Percentiles rank a stretch among this genome's conserved stretches.
These are phyloP conservation scores for Tetracladium marchalianum DNA, from an alignment of 495 filamentous ascomycete genomes.

Conservation along the genomic window DNA sequence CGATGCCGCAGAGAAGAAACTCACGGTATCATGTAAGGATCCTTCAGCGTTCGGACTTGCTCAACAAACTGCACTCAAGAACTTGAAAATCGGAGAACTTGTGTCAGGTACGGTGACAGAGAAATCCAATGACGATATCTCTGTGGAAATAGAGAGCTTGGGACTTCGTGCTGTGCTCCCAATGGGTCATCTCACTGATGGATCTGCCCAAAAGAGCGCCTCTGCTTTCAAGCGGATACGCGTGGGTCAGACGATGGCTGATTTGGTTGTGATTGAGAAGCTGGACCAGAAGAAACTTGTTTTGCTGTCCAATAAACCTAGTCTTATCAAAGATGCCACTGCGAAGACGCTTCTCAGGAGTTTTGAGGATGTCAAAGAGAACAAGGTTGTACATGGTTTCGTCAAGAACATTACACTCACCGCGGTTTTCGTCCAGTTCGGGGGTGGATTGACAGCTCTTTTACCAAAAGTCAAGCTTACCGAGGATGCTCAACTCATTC, in stretches of 20 bases:
- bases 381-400: slow-evolving; percentile 65
- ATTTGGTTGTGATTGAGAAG: slow-evolving; percentile 79
- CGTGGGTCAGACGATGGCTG: slow-evolving; percentile 67
- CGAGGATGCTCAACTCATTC: slow-evolving; percentile 50
- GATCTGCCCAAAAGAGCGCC: slow-evolving; percentile 59
- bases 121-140: slow-evolving; percentile 70
- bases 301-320: slow-evolving; percentile 68
- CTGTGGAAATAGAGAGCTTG: slow-evolving; percentile 61
- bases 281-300: slow-evolving; percentile 62
- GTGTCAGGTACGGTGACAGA: slow-evolving; percentile 73
- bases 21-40: slow-evolving; percentile 91
- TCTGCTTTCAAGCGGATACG: slow-evolving; percentile 68
- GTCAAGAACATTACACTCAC: slow-evolving; percentile 70
- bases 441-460: slow-evolving; percentile 64
- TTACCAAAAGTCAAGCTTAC: slow-evolving; percentile 67
- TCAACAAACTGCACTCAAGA: slow-evolving; percentile 64
- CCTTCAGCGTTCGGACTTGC: slow-evolving; percentile 62
- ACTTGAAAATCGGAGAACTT: slow-evolving; percentile 56
- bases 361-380: slow-evolving; percentile 62
- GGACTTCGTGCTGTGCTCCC: slow-evolving; percentile 67
- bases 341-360: slow-evolving; percentile 50
- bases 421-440: slow-evolving; percentile 75
- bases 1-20: slow-evolving; percentile 54
- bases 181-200: slow-evolving; percentile 73
- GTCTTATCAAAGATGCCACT: slow-evolving; percentile 64